Base-by-base conservation (phyloP, 2,329 filamentous ascomycete genomes). In the Aspergillus costaricaensis region DNA sequence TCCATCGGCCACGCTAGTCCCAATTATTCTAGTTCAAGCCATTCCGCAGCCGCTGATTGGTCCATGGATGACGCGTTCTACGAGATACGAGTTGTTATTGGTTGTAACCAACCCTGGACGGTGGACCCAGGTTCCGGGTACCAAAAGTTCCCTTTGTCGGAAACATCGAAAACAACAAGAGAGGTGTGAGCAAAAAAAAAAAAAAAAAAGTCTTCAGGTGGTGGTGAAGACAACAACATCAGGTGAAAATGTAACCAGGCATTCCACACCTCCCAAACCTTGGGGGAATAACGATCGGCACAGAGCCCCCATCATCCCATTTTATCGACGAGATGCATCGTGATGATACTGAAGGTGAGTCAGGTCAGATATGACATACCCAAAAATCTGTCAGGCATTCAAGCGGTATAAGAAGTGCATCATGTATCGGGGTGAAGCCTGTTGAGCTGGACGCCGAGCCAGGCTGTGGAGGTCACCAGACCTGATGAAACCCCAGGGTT, bases 1-100 rank as follows among this genome's bases (percentile, higher is more conserved):
- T 71, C 73, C 71, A 73, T 74, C 71, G 60, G 68, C 67, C 62
- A 65, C 70, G 63, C 71, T 75, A 75, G 67, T 60, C 66, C 70
- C 64, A 68, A 67, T 71, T 62, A 70, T 66, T 70, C 72, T 68
- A 69, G 72, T 65, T 70, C 66, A 71, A 65, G 68, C 67, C 66
- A 72, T 71, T 72, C 65, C 52, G 50, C 66, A 53, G 44, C 32
- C 21, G 12, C 48, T 75, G 65, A 76, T 76, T 76, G 72, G 74
- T 56, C 65, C 10, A 3, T 6, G 14, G 54, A 63, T 66, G 69
- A 68, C 68, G 62, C 67, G 67, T 66, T 67, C 64, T 66, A 61
- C 63, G 49, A 59, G 58, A 48, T 52, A 38, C 27, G 15, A 23
- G 8, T 39, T 53, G 19, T 66, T 36, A 74, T 74, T 76, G 70